Percentiles rank a stretch among this genome's conserved stretches.
These are phyloP conservation scores for Pythium dissotocum DNA, from an alignment of 352 stramenopile genomes.

Conservation along the genomic window DNA sequence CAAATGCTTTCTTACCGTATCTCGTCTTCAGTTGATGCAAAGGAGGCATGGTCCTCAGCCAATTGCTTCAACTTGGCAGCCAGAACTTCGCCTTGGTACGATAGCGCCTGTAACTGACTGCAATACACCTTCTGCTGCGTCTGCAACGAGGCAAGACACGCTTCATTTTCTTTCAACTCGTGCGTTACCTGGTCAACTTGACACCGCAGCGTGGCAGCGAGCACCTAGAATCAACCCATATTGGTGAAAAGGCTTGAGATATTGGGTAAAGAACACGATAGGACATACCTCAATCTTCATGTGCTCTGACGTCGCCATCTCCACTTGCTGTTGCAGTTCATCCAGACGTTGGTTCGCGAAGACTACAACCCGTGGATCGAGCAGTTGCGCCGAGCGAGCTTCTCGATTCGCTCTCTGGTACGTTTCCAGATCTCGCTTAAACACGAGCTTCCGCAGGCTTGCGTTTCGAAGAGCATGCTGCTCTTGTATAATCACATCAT, in stretches of 20 bases:
- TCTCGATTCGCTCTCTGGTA: neutral
- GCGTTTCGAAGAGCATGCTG: constrained; percentile 5
- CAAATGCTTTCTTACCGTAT: neutral
- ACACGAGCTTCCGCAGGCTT: constrained; percentile 1
- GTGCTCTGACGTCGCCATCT: neutral
- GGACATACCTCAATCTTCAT: neutral
- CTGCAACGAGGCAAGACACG: neutral
- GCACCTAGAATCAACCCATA: neutral
- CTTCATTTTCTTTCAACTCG: neutral
- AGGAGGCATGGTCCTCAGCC: neutral
- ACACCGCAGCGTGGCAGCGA: neutral
- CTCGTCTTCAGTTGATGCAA: neutral
- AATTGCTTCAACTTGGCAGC: neutral
- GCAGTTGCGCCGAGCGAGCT: neutral
- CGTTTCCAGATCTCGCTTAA: constrained; percentile 8
- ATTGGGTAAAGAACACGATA: neutral
- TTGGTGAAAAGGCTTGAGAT: too few relatives aligned
- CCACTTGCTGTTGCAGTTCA: neutral
- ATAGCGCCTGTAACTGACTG: neutral
- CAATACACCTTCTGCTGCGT: neutral
- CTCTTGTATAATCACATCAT: constrained; percentile 3
- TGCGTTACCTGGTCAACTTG: neutral
- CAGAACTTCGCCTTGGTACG: neutral
- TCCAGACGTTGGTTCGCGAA: neutral
- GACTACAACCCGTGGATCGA: constrained; percentile 8